These are phyloP conservation scores for Axilococcus clingmanii DNA, from an alignment of 139 green algal species.

Conservation along the genomic window DNA sequence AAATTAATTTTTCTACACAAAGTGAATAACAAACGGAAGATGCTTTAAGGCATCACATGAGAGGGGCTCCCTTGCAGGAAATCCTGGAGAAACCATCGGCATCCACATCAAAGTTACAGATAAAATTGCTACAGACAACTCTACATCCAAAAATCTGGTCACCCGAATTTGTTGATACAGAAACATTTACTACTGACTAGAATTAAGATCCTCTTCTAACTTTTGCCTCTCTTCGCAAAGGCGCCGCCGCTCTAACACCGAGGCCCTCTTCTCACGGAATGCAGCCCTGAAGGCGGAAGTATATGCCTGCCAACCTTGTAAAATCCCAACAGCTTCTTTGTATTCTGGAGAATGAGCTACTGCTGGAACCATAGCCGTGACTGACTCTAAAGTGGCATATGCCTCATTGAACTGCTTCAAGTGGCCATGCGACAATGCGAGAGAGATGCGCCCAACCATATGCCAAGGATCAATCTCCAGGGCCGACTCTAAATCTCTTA, in stretches of 20 bases:
- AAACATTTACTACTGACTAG: too few species aligned
- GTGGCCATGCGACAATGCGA: background rate
- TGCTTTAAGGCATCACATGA: too few species aligned
- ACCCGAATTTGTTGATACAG: too few species aligned
- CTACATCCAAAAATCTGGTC: too few species aligned
- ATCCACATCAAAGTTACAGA: too few species aligned
- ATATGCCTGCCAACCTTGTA: background rate
- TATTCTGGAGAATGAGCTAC: background rate
- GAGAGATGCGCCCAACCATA: background rate
- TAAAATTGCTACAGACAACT: too few species aligned
- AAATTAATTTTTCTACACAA: conserved; percentile 1
- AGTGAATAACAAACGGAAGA: too few species aligned
- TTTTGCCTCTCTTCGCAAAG: background rate
- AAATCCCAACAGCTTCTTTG: background rate
- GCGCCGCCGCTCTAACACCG: background rate
- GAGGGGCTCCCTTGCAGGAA: too few species aligned
- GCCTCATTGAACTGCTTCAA: background rate
- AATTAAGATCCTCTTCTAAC: background rate
- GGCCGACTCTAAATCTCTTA: background rate
- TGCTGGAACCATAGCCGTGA: background rate
- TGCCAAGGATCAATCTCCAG: background rate
- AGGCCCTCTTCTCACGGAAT: background rate
- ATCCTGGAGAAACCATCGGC: too few species aligned
- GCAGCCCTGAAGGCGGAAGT: background rate
- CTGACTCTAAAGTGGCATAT: background rate